phyloP scores from a whole-genome alignment of 2,329 filamentous ascomycete genomes.

The Ceratocystis diversiconidia region DNA sequence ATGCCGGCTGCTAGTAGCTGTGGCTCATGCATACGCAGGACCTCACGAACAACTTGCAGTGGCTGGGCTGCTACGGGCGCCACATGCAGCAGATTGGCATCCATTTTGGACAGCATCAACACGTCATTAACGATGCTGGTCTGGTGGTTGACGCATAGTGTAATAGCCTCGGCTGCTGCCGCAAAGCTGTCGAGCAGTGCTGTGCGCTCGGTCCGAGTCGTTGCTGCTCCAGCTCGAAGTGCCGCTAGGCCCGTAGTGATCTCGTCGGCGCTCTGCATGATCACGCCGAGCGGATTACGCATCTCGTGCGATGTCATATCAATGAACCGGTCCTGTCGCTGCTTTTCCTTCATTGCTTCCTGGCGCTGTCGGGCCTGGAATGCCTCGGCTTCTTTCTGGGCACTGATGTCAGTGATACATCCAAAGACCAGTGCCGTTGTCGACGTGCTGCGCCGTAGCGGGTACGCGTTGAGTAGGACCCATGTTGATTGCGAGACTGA shows the following conservation, averaged over 20 bases:
- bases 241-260: slow-evolving; percentile 40
- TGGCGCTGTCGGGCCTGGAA: slow-evolving; percentile 64
- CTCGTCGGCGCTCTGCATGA: slow-evolving; percentile 64
- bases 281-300: slow-evolving; percentile 61
- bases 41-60: slow-evolving; percentile 50
- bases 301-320: slow-evolving; percentile 64
- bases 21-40: slow-evolving; percentile 66
- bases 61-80: slow-evolving; percentile 58
- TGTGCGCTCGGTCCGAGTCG: slow-evolving; percentile 31
- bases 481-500: slow-evolving; percentile 28
- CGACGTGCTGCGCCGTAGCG: slow-evolving; percentile 51
- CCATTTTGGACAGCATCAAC: slow-evolving; percentile 52
- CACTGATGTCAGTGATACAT: slow-evolving; percentile 71
- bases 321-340: slow-evolving; percentile 57
- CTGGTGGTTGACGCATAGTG: slow-evolving; percentile 65
- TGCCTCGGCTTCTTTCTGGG: slow-evolving; percentile 72
- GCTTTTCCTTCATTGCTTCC: slow-evolving; percentile 68
- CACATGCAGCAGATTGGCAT: slow-evolving; percentile 55
- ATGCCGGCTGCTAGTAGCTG: slow-evolving; percentile 61
- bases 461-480: slow-evolving; percentile 64
- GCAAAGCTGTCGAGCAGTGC: slow-evolving; percentile 41
- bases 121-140: slow-evolving; percentile 58
- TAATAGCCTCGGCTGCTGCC: slow-evolving; percentile 70
- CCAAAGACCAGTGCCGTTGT: slow-evolving; percentile 62
- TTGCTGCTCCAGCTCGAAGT: slow-evolving; percentile 27